phyloP scores from a whole-genome alignment of 2,329 filamentous ascomycete species.

The Penicillium sp. region DNA sequence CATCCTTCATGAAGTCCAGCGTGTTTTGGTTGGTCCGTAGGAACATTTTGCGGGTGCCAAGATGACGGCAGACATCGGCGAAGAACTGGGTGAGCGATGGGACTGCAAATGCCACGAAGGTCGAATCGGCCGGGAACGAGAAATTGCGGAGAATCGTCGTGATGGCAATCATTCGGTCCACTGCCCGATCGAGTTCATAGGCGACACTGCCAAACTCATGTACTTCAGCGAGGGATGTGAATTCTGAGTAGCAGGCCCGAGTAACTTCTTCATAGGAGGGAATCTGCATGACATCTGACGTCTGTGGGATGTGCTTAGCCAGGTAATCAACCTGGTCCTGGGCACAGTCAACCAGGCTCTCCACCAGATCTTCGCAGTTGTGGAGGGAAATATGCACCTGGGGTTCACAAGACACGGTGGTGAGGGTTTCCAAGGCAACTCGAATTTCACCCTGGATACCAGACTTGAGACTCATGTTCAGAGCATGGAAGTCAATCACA shows the following conservation, averaged over 20 bases:
- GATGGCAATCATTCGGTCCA: conserved; percentile 81
- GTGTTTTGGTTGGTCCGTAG: conserved; percentile 78
- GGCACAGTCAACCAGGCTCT: conserved; percentile 82
- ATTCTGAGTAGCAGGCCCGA: conserved; percentile 70
- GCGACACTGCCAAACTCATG: conserved; percentile 69
- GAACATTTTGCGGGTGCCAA: conserved; percentile 85
- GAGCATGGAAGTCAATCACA: conserved; percentile 80
- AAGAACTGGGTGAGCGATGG: conserved; percentile 76
- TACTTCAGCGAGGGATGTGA: conserved; percentile 65
- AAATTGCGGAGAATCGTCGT: conserved; percentile 90
- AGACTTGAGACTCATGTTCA: conserved; percentile 84
- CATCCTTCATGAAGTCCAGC: conserved; percentile 95
- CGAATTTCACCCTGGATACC: conserved; percentile 88
- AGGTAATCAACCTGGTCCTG: conserved; percentile 81
- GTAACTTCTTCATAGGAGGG: conserved; percentile 83
- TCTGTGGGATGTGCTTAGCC: conserved; percentile 76
- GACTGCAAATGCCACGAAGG: conserved; percentile 70
- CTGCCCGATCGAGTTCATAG: conserved; percentile 79
- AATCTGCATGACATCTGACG: conserved; percentile 80
- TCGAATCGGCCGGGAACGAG: conserved; percentile 70
- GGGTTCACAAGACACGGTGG: conserved; percentile 62
- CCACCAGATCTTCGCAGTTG: conserved; percentile 80
- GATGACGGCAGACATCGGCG: conserved; percentile 74
- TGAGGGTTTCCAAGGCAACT: conserved; percentile 78
- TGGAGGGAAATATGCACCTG: conserved; percentile 63